Percentiles rank a stretch among this genome's conserved stretches.
These are phyloP conservation scores for Gloeophyllum trabeum DNA, from an alignment of 768 basidiomycete species.

Conservation along the genomic window DNA sequence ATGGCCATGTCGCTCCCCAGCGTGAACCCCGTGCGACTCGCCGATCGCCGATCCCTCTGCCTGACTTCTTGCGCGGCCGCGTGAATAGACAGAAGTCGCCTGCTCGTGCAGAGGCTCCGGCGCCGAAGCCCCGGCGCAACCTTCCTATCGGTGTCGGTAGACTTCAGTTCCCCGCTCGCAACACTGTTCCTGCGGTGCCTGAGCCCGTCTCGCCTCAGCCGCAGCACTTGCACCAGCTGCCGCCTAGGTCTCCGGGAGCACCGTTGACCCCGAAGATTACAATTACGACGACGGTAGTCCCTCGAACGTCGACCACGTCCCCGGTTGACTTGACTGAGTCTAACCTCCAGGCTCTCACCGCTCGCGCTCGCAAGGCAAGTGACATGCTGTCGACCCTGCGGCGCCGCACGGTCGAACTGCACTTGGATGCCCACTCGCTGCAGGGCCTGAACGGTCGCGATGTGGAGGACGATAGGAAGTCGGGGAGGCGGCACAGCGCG, in stretches of 20 bases:
- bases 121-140: background rate
- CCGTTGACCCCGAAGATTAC: constrained; percentile 30
- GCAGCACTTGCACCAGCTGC: too few species aligned
- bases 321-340: constrained; percentile 38
- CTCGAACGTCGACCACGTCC: constrained; percentile 30
- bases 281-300: constrained; percentile 36
- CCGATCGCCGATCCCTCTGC: constrained; percentile 18
- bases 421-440: constrained; percentile 4
- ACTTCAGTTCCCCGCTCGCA: constrained; percentile 15
- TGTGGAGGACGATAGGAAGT: constrained; percentile 21
- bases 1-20: constrained; percentile 18
- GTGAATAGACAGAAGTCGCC: too few species aligned
- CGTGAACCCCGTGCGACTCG: constrained; percentile 11
- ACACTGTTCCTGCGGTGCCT: constrained; percentile 6
- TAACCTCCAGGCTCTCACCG: constrained; percentile 38
- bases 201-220: constrained; percentile 17
- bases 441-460: constrained; percentile 8
- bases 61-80: constrained; percentile 24
- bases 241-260: constrained; percentile 22
- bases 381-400: constrained; percentile 58
- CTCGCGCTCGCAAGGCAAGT: constrained; percentile 43
- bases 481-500: constrained; percentile 42
- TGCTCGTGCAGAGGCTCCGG: background rate
- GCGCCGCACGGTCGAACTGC: constrained; percentile 30
- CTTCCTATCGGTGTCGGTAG: constrained; percentile 14